These are phyloP conservation scores for Ambrosia hybrid DNA, from an alignment of 140 eudicot genomes.

Conservation along the genomic window DNA sequence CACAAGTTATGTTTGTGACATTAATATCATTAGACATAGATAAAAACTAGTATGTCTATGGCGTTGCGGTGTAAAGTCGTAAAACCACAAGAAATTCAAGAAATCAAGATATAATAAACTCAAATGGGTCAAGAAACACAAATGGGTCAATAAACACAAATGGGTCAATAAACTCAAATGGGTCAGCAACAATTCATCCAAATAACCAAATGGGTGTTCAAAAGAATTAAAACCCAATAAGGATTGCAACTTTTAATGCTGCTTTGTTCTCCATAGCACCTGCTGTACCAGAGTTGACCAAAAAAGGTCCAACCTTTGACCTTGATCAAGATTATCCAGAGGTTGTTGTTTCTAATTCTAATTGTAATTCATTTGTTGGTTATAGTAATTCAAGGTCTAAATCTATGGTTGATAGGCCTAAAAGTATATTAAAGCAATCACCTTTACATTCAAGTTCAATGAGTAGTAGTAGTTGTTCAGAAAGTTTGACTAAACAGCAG, in stretches of 20 bases:
- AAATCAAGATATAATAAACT: constrained; percentile 37
- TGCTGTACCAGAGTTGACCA: constrained; percentile 45
- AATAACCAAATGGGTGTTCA: constrained; percentile 38
- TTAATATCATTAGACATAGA: too few species aligned
- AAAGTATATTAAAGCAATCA: constrained; percentile 78
- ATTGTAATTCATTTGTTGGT: background rate
- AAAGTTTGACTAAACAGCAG: constrained; percentile 41
- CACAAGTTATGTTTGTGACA: too few species aligned
- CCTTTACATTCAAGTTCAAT: constrained; percentile 72
- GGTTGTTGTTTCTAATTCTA: constrained; percentile 10
- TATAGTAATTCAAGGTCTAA: constrained; percentile 35
- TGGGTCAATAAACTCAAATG: constrained; percentile 1
- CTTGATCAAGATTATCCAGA: constrained; percentile 31
- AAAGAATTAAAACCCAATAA: constrained; percentile 37
- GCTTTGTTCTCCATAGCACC: constrained; percentile 99
- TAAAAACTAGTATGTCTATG: too few species aligned
- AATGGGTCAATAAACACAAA: too few species aligned
- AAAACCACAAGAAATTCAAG: constrained; percentile 35
- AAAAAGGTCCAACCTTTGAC: constrained; percentile 29
- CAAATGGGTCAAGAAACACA: constrained; percentile 33
- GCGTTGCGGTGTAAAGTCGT: too few species aligned
- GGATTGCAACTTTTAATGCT: constrained; percentile 89
- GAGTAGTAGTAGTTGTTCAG: constrained; percentile 26
- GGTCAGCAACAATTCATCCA: constrained; percentile 70
- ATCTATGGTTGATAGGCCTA: constrained; percentile 69